Evolutionary conservation across 768 basidiomycete species (phyloP).

Genomic region (Neoboletus magnificus): DNA sequence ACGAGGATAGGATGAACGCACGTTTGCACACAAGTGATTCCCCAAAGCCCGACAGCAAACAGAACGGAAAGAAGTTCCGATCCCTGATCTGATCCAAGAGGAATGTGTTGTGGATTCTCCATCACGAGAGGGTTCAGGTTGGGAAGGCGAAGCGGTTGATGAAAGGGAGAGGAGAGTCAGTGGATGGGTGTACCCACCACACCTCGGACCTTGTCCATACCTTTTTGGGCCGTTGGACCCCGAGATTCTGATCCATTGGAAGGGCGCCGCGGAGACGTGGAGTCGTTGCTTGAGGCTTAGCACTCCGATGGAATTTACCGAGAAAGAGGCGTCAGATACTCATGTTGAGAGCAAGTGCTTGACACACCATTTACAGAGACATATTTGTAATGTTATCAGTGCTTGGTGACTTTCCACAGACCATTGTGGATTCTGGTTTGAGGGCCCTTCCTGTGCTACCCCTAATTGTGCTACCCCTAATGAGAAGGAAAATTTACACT

Average conservation of each 20-base stretch:
- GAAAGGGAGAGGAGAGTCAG: background rate
- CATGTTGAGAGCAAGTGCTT: background rate
- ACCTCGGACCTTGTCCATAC: background rate
- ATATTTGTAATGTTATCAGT: background rate
- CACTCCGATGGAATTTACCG: background rate
- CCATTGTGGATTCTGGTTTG: too few relatives aligned
- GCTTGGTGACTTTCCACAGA: background rate
- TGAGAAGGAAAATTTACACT: background rate
- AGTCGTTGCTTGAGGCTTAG: background rate
- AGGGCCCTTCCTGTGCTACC: background rate
- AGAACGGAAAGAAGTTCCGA: conserved; percentile 15
- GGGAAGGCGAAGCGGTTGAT: background rate
- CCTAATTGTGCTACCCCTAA: background rate
- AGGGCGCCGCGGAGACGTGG: background rate
- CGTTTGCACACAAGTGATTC: conserved; percentile 23
- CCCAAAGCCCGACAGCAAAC: conserved; percentile 23
- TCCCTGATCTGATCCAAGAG: conserved; percentile 7
- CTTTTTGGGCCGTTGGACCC: background rate
- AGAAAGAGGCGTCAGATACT: background rate
- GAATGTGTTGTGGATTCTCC: background rate
- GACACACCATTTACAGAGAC: background rate
- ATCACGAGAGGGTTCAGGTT: background rate
- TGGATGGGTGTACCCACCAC: background rate
- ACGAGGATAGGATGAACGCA: background rate
- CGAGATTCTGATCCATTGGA: background rate